Evolutionary conservation across 306 rosid genomes (phyloP), one percentile per base, ranked within the genome.

Genomic region (Inga leiocalycina): DNA sequence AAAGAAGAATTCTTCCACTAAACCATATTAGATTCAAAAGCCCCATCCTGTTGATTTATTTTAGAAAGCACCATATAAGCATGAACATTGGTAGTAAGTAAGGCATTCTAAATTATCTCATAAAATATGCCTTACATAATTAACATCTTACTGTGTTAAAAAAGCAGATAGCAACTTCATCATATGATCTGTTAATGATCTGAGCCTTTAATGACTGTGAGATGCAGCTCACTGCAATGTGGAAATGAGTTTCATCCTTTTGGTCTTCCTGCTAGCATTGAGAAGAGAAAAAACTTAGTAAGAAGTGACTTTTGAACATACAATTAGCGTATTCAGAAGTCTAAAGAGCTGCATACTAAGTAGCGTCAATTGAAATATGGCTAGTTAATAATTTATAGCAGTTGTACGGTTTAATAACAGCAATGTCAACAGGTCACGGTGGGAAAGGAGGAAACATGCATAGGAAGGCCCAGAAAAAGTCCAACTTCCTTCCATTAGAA

Each of bases 91-190:
- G 17, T 20, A 19, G 34, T 34, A 34, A 41, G n/a, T 3, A 67
- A 54, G 30, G 30, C 35, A 71, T 8, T 35, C 16, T 34, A 57
- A n/a, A 45, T 13, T 17, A 65, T 46, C 15, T 39, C n/a, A 56
- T 39, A 20, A 67, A 80, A 71, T 16, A 46, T 75, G 54, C 54
- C 62, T 35, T n/a, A 76, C 24, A 34, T 22, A 78, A 37, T 54
- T 43, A 66, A 76, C 54, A 75, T 51, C 89, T 85, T 86, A 95
- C 99, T 0, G 99, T 96, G 88, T 93, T 96, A 49, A 85, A 92
- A 87, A 96, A 96, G 90, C 99, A 96, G 80, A 96, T 85, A 77
- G 99, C 92, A 83, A 96, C 88, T 90, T 96, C 98, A 68, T 93
- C 97, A 57, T 91, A 86, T 1, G 98, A 87, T 54, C 87, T 87